Evolutionary conservation across 768 basidiomycete genomes (phyloP).

Genomic region (Termitomyces sp.): DNA sequence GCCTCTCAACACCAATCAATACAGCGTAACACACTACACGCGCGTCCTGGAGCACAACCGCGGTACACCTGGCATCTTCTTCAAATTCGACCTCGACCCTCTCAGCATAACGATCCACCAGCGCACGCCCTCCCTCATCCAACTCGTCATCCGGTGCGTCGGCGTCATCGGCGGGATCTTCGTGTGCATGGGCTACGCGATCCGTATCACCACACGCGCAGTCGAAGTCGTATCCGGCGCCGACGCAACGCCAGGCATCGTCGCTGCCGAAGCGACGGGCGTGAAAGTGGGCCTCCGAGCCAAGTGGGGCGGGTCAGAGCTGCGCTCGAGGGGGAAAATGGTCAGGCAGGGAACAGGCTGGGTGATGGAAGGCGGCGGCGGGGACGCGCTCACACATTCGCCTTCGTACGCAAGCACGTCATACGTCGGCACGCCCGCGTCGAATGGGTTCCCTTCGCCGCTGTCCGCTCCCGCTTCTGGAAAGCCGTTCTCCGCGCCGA

Average conservation of each 20-base stretch:
- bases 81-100: conserved; percentile 96
- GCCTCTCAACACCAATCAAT: conserved; percentile 75
- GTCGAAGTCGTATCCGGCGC: conserved; percentile 60
- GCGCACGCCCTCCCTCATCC: conserved; percentile 75
- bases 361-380: conserved; percentile 45
- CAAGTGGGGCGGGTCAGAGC: conserved; percentile 64
- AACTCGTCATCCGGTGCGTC: conserved; percentile 78
- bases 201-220: conserved; percentile 58
- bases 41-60: conserved; percentile 66
- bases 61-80: conserved; percentile 92
- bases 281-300: conserved; percentile 47
- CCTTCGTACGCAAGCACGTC: conserved; percentile 27
- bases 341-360: conserved; percentile 55
- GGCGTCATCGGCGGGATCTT: conserved; percentile 95
- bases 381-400: conserved; percentile 11
- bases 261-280: conserved; percentile 61
- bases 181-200: conserved; percentile 76
- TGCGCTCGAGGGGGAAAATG: conserved; percentile 54
- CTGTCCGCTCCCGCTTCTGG: conserved; percentile 17
- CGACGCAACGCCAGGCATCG: conserved; percentile 41
- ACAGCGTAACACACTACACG: conserved; percentile 92
- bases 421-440: conserved; percentile 27
- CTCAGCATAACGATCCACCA: conserved; percentile 82
- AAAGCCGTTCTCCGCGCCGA: background rate
- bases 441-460: conserved; percentile 20